These are phyloP conservation scores for Rutidosis leptorrhynchoides DNA, from an alignment of 129 eudicot genomes.

Conservation along the genomic window DNA sequence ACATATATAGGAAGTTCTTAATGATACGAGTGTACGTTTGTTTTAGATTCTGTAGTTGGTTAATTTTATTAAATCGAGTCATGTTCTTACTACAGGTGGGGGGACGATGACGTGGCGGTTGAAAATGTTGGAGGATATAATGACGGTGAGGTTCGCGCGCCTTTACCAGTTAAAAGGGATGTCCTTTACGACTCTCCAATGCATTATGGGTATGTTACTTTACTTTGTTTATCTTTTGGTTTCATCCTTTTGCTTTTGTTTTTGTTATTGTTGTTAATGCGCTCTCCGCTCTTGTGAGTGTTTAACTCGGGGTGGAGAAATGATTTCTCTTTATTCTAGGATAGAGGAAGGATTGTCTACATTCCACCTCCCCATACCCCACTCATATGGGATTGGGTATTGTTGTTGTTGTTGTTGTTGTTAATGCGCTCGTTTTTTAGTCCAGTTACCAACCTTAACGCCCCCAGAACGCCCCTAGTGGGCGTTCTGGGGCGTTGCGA, in stretches of 20 bases:
- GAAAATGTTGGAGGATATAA: conserved; percentile 20
- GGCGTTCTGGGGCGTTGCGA: too few relatives aligned
- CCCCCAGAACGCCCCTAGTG: too few relatives aligned
- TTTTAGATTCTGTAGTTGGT: background rate
- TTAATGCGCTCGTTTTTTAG: too few relatives aligned
- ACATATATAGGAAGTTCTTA: background rate
- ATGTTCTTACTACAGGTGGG: conserved; percentile 32
- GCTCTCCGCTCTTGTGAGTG: too few relatives aligned
- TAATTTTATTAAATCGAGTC: conserved; percentile 3
- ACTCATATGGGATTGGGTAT: too few relatives aligned
- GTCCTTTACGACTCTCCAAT: conserved; percentile 57
- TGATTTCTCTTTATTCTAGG: too few relatives aligned
- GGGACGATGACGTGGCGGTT: conserved; percentile 28
- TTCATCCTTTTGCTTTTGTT: background rate
- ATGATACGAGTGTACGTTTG: background rate
- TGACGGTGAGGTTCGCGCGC: conserved; percentile 56
- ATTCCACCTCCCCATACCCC: too few relatives aligned
- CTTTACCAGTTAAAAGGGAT: conserved; percentile 74
- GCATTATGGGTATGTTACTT: conserved; percentile 46
- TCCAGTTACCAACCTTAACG: too few relatives aligned
- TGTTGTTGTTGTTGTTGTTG: too few relatives aligned
- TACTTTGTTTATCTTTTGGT: conserved; percentile 1
- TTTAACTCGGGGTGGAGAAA: too few relatives aligned
- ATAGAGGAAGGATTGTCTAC: too few relatives aligned
- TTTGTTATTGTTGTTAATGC: too few relatives aligned